Conservation (phyloP, 805 yeast genomes). For the Candida orba region DNA sequence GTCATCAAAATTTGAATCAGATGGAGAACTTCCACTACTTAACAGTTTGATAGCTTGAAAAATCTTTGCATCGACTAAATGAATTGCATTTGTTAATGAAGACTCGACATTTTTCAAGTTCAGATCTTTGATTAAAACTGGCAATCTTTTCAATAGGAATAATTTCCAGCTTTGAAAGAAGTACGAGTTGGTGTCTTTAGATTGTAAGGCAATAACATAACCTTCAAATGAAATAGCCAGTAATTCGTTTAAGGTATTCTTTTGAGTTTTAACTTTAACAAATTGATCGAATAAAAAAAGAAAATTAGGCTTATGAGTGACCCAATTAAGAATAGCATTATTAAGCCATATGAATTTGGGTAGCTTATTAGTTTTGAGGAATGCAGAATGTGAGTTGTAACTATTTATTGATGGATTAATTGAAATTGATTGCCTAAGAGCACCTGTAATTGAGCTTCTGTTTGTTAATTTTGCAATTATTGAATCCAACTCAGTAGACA, state of each 20-base stretch:
- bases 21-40: conserved; percentile 11
- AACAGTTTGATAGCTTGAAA: conserved; percentile 22
- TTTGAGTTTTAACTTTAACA: conserved; percentile 24
- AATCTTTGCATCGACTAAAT: conserved; percentile 29
- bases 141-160: conserved; percentile 40
- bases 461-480: conserved; percentile 9
- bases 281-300: conserved; percentile 26
- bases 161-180: conserved; percentile 36
- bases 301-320: conserved; percentile 24
- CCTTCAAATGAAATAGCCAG: conserved; percentile 39
- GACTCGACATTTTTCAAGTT: conserved; percentile 23
- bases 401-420: neutral
- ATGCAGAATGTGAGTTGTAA: conserved; percentile 7
- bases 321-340: conserved; percentile 30
- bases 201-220: conserved; percentile 29
- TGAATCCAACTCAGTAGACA: conserved; percentile 13
- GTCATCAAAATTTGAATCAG: conserved; percentile 31
- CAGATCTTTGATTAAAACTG: conserved; percentile 33
- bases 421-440: conserved; percentile 9
- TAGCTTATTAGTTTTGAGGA: conserved; percentile 18
- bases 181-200: conserved; percentile 26
- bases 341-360: conserved; percentile 31
- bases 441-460: conserved; percentile 11
- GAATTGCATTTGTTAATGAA: conserved; percentile 23
- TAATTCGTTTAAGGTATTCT: conserved; percentile 30